Evolutionary conservation across 331 rosid genomes (phyloP).

Genomic region (Spiraea crenata): DNA sequence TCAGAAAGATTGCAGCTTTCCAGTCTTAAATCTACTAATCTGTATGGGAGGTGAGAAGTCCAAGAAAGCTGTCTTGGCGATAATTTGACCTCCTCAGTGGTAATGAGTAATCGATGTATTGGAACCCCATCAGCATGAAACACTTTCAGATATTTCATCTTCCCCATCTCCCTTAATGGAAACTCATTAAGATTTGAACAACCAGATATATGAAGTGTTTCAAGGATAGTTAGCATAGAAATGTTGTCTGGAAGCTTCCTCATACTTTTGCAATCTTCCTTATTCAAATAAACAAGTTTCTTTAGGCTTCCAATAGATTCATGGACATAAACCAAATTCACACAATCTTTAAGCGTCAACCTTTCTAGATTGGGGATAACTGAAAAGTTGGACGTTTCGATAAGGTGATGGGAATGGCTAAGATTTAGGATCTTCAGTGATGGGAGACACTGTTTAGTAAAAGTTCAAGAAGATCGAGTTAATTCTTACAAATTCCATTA

Average conservation of each 20-base stretch:
- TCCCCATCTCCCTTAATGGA: neutral
- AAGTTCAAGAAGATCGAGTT: neutral
- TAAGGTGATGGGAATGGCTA: neutral
- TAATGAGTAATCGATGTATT: neutral
- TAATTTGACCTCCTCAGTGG: neutral
- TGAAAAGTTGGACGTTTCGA: neutral
- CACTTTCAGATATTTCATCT: neutral
- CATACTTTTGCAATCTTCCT: slow-evolving; percentile 5
- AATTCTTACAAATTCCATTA: neutral
- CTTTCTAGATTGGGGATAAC: neutral
- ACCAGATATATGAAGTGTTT: slow-evolving; percentile 11
- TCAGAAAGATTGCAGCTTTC: neutral
- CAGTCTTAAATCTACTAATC: neutral
- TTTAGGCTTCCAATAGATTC: slow-evolving; percentile 5
- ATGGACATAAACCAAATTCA: neutral
- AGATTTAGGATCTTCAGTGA: slow-evolving; percentile 8
- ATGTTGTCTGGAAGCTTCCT: slow-evolving; percentile 3
- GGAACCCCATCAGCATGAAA: neutral
- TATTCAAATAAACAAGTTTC: neutral
- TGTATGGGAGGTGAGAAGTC: neutral
- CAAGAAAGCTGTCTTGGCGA: neutral
- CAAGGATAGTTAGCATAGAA: neutral
- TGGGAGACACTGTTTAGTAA: neutral
- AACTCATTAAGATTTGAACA: slow-evolving; percentile 13
- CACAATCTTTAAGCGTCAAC: neutral